Base-by-base conservation (phyloP, 345 rosid species). In the Euphorbia peplus region DNA sequence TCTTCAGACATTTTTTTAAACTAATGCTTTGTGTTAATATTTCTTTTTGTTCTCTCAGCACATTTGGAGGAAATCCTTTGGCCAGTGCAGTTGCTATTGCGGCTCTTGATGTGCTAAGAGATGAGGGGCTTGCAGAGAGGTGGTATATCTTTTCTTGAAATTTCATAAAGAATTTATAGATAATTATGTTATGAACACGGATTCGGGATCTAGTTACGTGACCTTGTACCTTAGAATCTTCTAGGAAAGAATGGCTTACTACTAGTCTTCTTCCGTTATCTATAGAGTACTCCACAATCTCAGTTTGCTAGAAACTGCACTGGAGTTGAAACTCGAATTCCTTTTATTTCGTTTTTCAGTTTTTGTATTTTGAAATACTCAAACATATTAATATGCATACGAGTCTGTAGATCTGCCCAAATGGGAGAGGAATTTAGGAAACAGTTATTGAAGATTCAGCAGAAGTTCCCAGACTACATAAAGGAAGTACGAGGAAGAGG, bases 401-500 rank as follows among this genome's bases (percentile, higher is more conserved):
- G 74, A 11, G 56, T 55, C 14, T 57, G 21, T 70, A 91, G 96
- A 74, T 92, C 98, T 48, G 86, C 83, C 37, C 76, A 70, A 37
- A 71, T 82, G 79, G 95, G 98, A 60, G 72, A 86, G 54, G 88
- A 90, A 60, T 78, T 92, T 8, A 83, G 85, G 84, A 76, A 53
- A 50, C 91, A 85, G 47, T 71, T 95, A 52, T 67, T 67, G 32
- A 74, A 83, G 76, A 67, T 87, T 73, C 88, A 88, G 80, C 78
- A 78, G 75, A 76, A 78, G 74, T 93, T 88, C 70, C 96, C 97
- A 2, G 48, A 68, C 30, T 76, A 83, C 80, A 79, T 95, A 14
- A 91, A 93, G 81, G 99, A 91, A 78, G 87, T 95, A 15, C 82
- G 96, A 61, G 99, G 99, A 75, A 89, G 90, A 80, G 97, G 97